phyloP scores from a whole-genome alignment of 345 rosid genomes.

The Lumnitzera racemosa region DNA sequence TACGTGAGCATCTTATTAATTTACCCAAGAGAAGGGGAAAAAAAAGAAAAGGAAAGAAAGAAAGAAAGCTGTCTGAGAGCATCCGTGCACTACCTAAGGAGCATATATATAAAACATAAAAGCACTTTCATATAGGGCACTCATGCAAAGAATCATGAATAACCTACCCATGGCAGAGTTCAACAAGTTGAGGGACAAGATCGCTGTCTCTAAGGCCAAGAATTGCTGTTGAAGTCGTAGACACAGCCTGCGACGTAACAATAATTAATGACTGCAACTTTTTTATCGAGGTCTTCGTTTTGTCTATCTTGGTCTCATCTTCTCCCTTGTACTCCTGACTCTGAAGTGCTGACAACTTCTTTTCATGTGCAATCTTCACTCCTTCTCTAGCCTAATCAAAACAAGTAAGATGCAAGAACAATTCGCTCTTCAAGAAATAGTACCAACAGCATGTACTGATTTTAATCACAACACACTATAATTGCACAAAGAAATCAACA shows the following conservation, averaged over 20 bases:
- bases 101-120: too few relatives aligned
- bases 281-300: constrained; percentile 69
- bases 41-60: too few relatives aligned
- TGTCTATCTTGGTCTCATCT: constrained; percentile 73
- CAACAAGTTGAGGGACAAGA: constrained; percentile 91
- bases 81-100: too few relatives aligned
- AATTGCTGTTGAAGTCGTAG: constrained; percentile 82
- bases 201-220: constrained; percentile 69
- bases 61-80: too few relatives aligned
- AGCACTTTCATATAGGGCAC: neutral
- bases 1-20: too few relatives aligned
- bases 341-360: constrained; percentile 74
- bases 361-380: constrained; percentile 80
- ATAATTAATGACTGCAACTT: constrained; percentile 67
- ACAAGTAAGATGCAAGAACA: neutral
- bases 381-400: constrained; percentile 72
- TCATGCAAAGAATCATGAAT: neutral
- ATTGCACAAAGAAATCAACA: too few relatives aligned
- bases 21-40: too few relatives aligned
- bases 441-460: neutral
- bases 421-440: neutral
- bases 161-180: constrained; percentile 84
- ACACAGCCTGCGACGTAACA: constrained; percentile 85
- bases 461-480: neutral
- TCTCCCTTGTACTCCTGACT: constrained; percentile 93